Base-by-base conservation (phyloP, 768 basidiomycete genomes). In the Suillus weaverae region DNA sequence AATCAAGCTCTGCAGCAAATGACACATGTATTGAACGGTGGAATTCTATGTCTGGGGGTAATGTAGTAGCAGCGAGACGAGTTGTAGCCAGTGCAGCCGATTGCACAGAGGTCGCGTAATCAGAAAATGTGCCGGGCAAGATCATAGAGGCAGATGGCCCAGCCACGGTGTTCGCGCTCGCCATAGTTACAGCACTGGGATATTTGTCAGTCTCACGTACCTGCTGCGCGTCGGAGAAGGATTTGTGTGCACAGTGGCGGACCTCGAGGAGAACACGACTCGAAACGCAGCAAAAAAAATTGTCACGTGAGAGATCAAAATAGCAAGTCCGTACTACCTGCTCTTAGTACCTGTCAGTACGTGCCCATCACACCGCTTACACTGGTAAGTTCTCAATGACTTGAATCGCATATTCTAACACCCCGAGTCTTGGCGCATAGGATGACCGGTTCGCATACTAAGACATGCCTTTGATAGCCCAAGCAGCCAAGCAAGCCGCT, bases 11-110 rank as follows among this genome's bases (percentile, higher is more conserved):
- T 62, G 80, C 80, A 2, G 89, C 90, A 62, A 97, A 82, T 2
- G 77, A 80, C 5, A 84, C 76, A 74, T 96, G 90, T 67, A 99
- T 85, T 2, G 95, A 92, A 30, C 93, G 89, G 77, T 97, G 93
- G 76, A 95, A 98, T n/a, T 82, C 78, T 63, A 99, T 80, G 78
- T 98, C 96, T 16, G 80, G 67, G 3, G 94, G 90, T 4, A 94
- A 79, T n/a, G 68, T 69, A 2, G 79, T 78, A 2, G 84, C 85
- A 0, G 91, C 84, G 59, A 82, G 78, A 61, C 86, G 83, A 3
- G 90, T 92, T 9, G 89, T 81, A 53, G 83, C 82, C 14, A 93
- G 81, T 0, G 88, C 89, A 11, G 83, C 76, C 1, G 77, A 76
- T 71, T 93, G 92, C 6, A 93, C 74, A 36, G 80, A 70, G 13